These are phyloP conservation scores for Bjerkandera adusta DNA, from an alignment of 1,284 basidiomycete species.

Conservation along the genomic window DNA sequence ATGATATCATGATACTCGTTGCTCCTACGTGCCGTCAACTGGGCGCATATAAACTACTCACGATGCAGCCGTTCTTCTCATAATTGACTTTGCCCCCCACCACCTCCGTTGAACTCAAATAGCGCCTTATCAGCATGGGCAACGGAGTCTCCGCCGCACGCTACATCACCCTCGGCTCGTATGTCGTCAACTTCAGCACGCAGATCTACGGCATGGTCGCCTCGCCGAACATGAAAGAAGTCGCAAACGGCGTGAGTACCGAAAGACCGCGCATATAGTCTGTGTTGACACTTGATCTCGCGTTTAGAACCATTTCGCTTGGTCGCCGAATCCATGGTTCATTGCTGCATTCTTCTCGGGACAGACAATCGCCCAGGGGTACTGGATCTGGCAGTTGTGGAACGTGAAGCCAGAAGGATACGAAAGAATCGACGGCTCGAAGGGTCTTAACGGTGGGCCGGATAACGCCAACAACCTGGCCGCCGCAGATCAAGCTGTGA, in stretches of 20 bases:
- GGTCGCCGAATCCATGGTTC: slow-evolving; percentile 34
- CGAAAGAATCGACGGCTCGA: slow-evolving; percentile 11
- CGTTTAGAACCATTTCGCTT: slow-evolving; percentile 34
- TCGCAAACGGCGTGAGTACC: slow-evolving; percentile 32
- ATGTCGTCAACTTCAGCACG: slow-evolving; percentile 30
- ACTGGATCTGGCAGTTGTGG: slow-evolving; percentile 31
- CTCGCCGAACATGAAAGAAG: slow-evolving; percentile 34
- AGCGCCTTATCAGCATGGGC: slow-evolving; percentile 23
- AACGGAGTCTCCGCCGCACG: slow-evolving; percentile 29
- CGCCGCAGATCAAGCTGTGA: slow-evolving; percentile 20
- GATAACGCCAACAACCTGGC: background rate
- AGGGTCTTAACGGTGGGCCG: background rate
- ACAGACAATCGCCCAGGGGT: slow-evolving; percentile 29
- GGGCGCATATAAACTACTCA: too few species aligned
- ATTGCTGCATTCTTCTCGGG: slow-evolving; percentile 35
- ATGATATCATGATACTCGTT: slow-evolving; percentile 6
- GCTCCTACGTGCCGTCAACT: background rate
- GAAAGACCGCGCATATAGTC: too few species aligned
- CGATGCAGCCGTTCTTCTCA: too few species aligned
- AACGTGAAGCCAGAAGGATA: slow-evolving; percentile 16
- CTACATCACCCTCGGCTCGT: slow-evolving; percentile 28
- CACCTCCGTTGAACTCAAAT: too few species aligned
- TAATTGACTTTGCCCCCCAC: too few species aligned
- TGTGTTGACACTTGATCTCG: background rate
- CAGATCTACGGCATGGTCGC: slow-evolving; percentile 33